Evolutionary conservation across 345 rosid genomes (phyloP).

Genomic region (Cardiospermum halicacabum): DNA sequence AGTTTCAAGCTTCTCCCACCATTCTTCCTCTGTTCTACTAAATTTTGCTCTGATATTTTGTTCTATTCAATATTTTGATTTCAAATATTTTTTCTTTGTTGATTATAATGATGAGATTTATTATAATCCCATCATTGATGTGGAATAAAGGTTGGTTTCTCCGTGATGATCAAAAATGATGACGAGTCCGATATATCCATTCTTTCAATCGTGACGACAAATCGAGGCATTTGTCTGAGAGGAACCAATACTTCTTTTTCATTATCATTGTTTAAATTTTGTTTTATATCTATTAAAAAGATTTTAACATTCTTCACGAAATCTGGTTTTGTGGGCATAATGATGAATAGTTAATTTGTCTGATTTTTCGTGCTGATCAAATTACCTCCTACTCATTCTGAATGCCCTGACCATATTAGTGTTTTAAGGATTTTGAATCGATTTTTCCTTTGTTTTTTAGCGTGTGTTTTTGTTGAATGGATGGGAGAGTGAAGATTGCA

Average conservation of each 20-base stretch:
- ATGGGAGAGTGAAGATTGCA: not conserved
- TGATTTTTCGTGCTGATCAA: constrained; percentile 29
- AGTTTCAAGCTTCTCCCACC: not conserved
- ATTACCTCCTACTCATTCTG: constrained; percentile 64
- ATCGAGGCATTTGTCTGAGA: constrained; percentile 75
- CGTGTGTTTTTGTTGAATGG: not conserved
- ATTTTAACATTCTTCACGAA: not conserved
- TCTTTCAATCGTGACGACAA: constrained; percentile 52
- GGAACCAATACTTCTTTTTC: constrained; percentile 14
- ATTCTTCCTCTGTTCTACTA: not conserved
- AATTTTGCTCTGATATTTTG: not conserved
- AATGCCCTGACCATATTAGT: no score
- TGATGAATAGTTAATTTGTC: constrained; percentile 40
- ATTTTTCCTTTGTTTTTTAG: no score
- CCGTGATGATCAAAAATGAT: constrained; percentile 51
- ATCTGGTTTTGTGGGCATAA: constrained; percentile 11
- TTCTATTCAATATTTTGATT: no score
- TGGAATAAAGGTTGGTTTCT: constrained; percentile 19
- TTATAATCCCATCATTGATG: not conserved
- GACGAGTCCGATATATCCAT: constrained; percentile 66
- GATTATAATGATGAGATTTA: not conserved
- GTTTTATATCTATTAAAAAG: not conserved
- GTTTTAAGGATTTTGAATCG: no score
- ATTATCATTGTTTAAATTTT: not conserved
- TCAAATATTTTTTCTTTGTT: no score